Evolutionary conservation across 345 rosid species (phyloP), one percentile per base, ranked within the genome.

Genomic region (Eucalyptus erythrocorys): DNA sequence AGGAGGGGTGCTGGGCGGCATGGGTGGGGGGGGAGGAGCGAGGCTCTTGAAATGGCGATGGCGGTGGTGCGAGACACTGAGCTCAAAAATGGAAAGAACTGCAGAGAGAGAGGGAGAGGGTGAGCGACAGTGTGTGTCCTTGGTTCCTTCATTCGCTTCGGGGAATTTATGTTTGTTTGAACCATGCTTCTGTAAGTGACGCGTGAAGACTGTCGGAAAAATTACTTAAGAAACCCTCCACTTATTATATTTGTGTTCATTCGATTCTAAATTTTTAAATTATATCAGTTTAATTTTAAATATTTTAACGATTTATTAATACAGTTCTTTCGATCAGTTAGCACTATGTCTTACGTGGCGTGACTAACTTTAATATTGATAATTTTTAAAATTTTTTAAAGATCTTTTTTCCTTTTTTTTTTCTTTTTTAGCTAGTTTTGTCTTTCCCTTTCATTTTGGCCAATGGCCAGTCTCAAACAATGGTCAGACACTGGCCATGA

Each of bases 281-380:
- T 53, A 53, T 53, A 53, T 4, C 4, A 53, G 0, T 1, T 49
- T 49, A 49, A 6, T 49, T 49, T 49, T 6, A 49, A 2, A 49
- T 49, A 0, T 15, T 49, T 16, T 16, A 1, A 49, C 2, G 4
- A 19, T 51, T 19, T 19, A 2, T 51, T 51, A 51, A 19, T 19
- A 51, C 0, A 51, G 0, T 19, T 3, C 0, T 51, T 51, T 51
- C 0, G 1, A 51, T 3, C 13, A 24, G 24, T 55, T 10, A 10
- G 4, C 1, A 24, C 30, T 0, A 1, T 24, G 3, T 55, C 4
- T 55, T 10, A 55, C 24, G 6, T 24, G 5, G 13, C 5, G 6
- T 55, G 30, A 10, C 1, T 2, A 1, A 55, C 6, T 22, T 9
- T 55, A 55, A 55, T 22, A 26, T 55, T 24, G 3, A 55, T 1